These are phyloP conservation scores for Plasmodium berghei DNA, from an alignment of 169 alveolate genomes.

Conservation along the genomic window DNA sequence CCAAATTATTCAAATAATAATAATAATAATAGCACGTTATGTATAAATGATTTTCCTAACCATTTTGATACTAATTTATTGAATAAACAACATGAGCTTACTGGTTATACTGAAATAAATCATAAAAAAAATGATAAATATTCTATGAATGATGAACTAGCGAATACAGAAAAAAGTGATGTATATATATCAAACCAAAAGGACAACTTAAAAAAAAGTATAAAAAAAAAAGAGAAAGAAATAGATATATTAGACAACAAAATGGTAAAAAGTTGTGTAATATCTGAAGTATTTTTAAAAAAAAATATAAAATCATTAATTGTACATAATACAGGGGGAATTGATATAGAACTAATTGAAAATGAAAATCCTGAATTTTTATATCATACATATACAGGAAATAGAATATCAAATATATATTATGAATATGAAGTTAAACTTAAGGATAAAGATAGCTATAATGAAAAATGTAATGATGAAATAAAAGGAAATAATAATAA, in stretches of 20 bases:
- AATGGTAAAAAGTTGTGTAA: constrained; percentile 48
- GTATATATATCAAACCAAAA: not conserved
- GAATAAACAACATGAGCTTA: not conserved
- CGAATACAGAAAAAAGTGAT: not conserved
- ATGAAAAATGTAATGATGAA: not conserved
- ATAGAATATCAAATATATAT: constrained; percentile 59
- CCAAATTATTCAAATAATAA: not conserved
- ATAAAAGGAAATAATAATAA: not conserved
- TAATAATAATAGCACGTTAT: not conserved
- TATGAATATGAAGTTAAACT: constrained; percentile 63
- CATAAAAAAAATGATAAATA: not conserved
- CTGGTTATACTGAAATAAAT: too few species aligned
- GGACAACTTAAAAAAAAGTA: not conserved
- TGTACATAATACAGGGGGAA: constrained; percentile 70
- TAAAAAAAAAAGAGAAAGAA: not conserved
- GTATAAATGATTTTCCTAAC: not conserved
- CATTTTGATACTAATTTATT: not conserved
- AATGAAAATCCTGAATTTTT: constrained; percentile 70
- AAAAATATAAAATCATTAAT: constrained; percentile 48
- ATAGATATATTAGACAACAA: not conserved
- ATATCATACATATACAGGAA: constrained; percentile 72
- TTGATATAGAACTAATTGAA: constrained; percentile 67
- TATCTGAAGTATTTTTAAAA: constrained; percentile 69
- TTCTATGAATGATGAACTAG: not conserved
- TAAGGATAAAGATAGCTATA: constrained; percentile 13